phyloP scores from a whole-genome alignment of 805 yeast genomes.

The Citeromyces nyonsensis region DNA sequence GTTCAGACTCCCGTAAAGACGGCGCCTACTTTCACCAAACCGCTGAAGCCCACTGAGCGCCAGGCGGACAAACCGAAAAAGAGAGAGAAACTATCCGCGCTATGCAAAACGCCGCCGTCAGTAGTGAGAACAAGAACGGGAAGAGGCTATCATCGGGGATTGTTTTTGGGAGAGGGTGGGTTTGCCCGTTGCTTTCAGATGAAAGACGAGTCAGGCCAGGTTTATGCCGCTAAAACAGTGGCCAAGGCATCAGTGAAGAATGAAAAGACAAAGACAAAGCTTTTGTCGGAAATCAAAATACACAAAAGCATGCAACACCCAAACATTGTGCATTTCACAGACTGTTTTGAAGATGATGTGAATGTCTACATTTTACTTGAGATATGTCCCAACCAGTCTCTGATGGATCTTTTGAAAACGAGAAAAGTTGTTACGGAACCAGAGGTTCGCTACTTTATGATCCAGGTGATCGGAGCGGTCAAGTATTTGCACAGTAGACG shows the following conservation, averaged over 20 bases:
- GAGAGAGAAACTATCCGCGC: conserved; percentile 77
- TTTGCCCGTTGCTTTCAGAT: conserved; percentile 98
- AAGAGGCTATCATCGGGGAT: conserved; percentile 80
- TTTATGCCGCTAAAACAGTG: conserved; percentile 93
- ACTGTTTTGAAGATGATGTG: conserved; percentile 92
- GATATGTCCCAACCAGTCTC: conserved; percentile 87
- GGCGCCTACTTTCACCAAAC: conserved; percentile 6
- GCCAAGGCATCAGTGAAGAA: conserved; percentile 89
- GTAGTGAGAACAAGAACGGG: conserved; percentile 79
- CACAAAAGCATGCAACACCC: conserved; percentile 84
- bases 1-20: conserved; percentile 5
- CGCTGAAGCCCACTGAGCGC: conserved; percentile 11
- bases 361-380: conserved; percentile 90
- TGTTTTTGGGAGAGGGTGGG: conserved; percentile 93
- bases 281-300: conserved; percentile 86
- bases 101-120: conserved; percentile 95
- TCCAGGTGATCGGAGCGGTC: conserved; percentile 89
- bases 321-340: conserved; percentile 83
- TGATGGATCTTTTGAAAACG: conserved; percentile 80
- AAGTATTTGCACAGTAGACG: conserved; percentile 83
- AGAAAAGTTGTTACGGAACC: conserved; percentile 82
- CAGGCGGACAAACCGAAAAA: conserved; percentile 35
- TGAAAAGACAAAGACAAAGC: conserved; percentile 76
- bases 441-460: conserved; percentile 80
- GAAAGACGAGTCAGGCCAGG: conserved; percentile 74